A percentile compares a stretch with the other conserved stretches of the same genome.
Conservation (phyloP, 306 rosid genomes). For the Fragaria ananassa region DNA sequence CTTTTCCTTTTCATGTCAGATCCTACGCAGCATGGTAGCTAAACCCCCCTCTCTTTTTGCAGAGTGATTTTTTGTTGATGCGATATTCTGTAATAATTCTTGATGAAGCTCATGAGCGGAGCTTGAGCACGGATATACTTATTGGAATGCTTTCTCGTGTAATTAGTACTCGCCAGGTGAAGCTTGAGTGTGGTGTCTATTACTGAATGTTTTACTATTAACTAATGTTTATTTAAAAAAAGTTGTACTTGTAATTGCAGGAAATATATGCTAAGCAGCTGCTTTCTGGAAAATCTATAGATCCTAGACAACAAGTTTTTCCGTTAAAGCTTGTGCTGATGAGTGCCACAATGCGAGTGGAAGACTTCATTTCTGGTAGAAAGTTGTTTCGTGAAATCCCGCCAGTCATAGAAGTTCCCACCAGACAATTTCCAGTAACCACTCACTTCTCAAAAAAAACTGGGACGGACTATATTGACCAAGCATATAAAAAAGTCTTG, state of each 20-base stretch:
- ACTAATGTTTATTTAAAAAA: not conserved
- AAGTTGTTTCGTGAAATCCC: constrained; percentile 61
- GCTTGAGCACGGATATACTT: constrained; percentile 92
- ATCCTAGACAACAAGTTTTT: constrained; percentile 50
- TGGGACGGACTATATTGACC: constrained; percentile 60
- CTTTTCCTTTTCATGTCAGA: not conserved
- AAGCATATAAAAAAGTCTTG: constrained; percentile 80
- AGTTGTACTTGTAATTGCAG: constrained; percentile 33
- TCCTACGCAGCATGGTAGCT: not conserved
- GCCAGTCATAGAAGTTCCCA: constrained; percentile 74
- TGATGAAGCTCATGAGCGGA: constrained; percentile 97
- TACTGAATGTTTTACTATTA: not conserved
- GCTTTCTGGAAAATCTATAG: constrained; percentile 49
- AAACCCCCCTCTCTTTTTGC: constrained; percentile 24
- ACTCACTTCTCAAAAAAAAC: constrained; percentile 76
- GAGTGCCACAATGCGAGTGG: constrained; percentile 93
- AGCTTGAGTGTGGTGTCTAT: not conserved
- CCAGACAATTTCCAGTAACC: constrained; percentile 82
- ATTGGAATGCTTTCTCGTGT: constrained; percentile 91
- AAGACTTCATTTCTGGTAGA: constrained; percentile 50
- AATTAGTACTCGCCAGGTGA: constrained; percentile 64
- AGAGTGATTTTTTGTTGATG: constrained; percentile 78
- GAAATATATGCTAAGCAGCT: constrained; percentile 46
- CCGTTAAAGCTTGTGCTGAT: constrained; percentile 87
- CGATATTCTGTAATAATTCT: constrained; percentile 77